These are phyloP conservation scores for Kazachstania martiniae DNA, from an alignment of 805 yeast species.

Conservation along the genomic window DNA sequence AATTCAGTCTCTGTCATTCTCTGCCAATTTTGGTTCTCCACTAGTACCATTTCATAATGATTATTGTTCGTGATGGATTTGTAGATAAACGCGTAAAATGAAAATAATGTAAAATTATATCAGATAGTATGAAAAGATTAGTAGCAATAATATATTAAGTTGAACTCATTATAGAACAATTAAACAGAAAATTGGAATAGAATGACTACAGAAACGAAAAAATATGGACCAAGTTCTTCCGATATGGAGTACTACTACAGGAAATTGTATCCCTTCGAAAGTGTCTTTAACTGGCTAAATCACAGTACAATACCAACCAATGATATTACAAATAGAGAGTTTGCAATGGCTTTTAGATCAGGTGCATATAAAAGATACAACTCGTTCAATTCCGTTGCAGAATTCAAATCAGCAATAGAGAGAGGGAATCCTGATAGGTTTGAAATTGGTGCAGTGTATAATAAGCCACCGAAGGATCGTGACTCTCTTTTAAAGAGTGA, in stretches of 20 bases:
- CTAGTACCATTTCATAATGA: too few relatives aligned
- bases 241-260: constrained; percentile 69
- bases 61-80: too few relatives aligned
- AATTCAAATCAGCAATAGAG: constrained; percentile 68
- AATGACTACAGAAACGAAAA: background rate
- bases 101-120: too few relatives aligned
- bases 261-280: constrained; percentile 61
- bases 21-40: too few relatives aligned
- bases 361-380: constrained; percentile 89
- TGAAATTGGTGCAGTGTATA: constrained; percentile 88
- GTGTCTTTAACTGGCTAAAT: constrained; percentile 79
- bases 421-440: constrained; percentile 77
- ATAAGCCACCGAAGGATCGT: constrained; percentile 78
- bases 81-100: too few relatives aligned
- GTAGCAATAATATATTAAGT: too few relatives aligned
- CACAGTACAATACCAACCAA: constrained; percentile 67
- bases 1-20: too few relatives aligned
- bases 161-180: too few relatives aligned
- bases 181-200: too few relatives aligned
- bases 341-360: constrained; percentile 80
- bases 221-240: constrained; percentile 29
- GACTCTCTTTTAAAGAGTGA: constrained; percentile 65
- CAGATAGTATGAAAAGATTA: too few relatives aligned
- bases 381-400: constrained; percentile 55
- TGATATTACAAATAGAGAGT: constrained; percentile 82